Conservation (phyloP, 345 rosid species). For the Zanthoxylum bungeanum region DNA sequence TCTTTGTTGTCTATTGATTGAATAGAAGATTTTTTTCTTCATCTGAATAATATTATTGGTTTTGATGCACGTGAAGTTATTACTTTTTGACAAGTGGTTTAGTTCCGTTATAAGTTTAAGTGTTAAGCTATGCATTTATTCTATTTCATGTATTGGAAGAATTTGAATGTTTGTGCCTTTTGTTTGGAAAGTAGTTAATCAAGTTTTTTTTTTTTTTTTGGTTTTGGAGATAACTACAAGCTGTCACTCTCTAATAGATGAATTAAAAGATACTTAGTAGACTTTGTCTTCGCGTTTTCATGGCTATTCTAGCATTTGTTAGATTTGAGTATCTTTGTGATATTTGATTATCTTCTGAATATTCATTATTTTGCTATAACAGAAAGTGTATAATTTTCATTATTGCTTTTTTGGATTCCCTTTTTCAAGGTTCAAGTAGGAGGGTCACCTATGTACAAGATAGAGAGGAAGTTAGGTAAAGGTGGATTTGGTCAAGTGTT, state of each 20-base stretch:
- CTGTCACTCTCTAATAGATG: background rate
- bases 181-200: background rate
- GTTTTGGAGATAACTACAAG: background rate
- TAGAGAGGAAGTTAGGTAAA: slow-evolving; percentile 88
- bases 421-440: slow-evolving; percentile 80
- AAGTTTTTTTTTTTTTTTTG: background rate
- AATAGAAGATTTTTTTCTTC: background rate
- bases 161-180: background rate
- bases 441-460: slow-evolving; percentile 80
- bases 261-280: background rate
- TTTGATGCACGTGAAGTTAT: background rate
- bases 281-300: background rate
- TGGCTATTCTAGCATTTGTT: background rate
- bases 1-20: background rate
- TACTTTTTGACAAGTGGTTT: background rate
- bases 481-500: slow-evolving; percentile 99
- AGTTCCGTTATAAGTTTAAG: background rate
- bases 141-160: background rate
- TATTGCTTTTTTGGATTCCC: background rate
- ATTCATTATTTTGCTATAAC: background rate
- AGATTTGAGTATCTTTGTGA: slow-evolving; percentile 1
- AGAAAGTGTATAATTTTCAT: background rate
- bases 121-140: background rate
- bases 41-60: background rate
- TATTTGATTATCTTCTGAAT: background rate